Base-by-base conservation (phyloP, 163 green algal genomes). In the Scenedesmus sp. region DNA sequence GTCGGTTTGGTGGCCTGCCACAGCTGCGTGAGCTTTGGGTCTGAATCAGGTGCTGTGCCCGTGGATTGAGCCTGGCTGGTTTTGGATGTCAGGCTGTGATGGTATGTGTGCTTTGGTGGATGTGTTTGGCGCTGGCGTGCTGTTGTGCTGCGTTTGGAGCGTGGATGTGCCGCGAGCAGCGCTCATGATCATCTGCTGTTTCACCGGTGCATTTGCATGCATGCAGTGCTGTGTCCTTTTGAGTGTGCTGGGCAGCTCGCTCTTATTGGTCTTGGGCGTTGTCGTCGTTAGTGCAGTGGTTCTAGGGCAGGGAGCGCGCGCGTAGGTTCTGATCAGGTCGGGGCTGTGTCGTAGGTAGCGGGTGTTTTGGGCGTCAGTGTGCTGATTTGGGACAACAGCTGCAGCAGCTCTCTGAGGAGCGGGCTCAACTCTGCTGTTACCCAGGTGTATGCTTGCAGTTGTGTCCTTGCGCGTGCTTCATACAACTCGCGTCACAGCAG, bases 181-280 rank as follows among this genome's bases (percentile, higher is more conserved):
- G 65, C 59, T 76, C 30, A n/a, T 26, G 65, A 76, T 76, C 65
- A 76, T 76, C 26, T 76, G 65, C 65, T 76, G 65, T 40, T 76
- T 76, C 30, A 40, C 65, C 4, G 65, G 30, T 18, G n/a, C n/a
- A n/a, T n/a, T n/a, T n/a, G n/a, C n/a, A n/a, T n/a, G n/a, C n/a
- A n/a, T n/a, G n/a, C n/a, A n/a, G n/a, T n/a, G n/a, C n/a, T n/a
- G n/a, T n/a, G n/a, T n/a, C n/a, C n/a, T n/a, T n/a, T n/a, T n/a
- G n/a, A n/a, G n/a, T n/a, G n/a, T n/a, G 30, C 6, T 16, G 30
- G 65, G 30, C 30, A 20, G 15, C 65, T 37, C 6, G 18, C 24
- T 2, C 4, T 40, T 26, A 40, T 22, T 30, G 9, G 65, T 24
- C 6, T 30, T 76, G 24, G 30, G 30, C 65, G 40, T 40, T 76